phyloP scores from a whole-genome alignment of 2,329 filamentous ascomycete genomes.

The Cercospora sesami region DNA sequence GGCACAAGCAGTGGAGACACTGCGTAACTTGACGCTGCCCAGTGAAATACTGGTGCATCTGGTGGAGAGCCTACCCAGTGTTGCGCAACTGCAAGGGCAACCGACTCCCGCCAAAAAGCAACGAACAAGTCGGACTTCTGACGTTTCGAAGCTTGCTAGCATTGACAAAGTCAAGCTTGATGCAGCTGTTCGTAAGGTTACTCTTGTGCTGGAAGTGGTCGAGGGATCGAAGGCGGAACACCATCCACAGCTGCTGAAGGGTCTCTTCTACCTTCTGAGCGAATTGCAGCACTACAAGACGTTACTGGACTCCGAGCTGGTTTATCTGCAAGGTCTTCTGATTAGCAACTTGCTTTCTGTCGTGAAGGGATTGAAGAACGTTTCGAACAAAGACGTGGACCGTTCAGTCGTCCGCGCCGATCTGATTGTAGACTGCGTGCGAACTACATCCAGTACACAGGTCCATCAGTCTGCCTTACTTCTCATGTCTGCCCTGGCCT shows the following conservation, averaged over 20 bases:
- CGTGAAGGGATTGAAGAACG: conserved; percentile 69
- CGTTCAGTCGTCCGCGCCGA: conserved; percentile 81
- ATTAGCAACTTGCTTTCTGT: conserved; percentile 81
- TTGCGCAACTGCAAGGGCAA: conserved; percentile 70
- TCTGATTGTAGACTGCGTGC: conserved; percentile 88
- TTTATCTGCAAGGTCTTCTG: conserved; percentile 84
- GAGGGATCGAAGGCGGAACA: conserved; percentile 74
- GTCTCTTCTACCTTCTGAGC: conserved; percentile 79
- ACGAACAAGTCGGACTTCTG: conserved; percentile 65
- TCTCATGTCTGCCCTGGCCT: conserved; percentile 81
- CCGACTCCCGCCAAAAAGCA: conserved; percentile 75
- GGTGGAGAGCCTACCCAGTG: conserved; percentile 70
- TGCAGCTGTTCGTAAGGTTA: conserved; percentile 71
- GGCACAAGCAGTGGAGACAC: conserved; percentile 66
- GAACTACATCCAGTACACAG: conserved; percentile 85
- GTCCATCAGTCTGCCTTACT: conserved; percentile 91
- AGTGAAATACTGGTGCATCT: conserved; percentile 71
- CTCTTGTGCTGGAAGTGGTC: conserved; percentile 83
- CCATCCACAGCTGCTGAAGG: conserved; percentile 73
- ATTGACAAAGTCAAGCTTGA: conserved; percentile 66
- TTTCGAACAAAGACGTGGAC: conserved; percentile 58
- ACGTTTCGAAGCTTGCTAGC: conserved; percentile 61
- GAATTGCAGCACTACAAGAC: conserved; percentile 83
- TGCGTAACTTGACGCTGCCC: conserved; percentile 71
- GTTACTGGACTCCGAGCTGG: conserved; percentile 79